A percentile compares a stretch with the other conserved stretches of the same genome.
Conservation (phyloP, 1,284 basidiomycete species). For the Apiotrichum sp. region DNA sequence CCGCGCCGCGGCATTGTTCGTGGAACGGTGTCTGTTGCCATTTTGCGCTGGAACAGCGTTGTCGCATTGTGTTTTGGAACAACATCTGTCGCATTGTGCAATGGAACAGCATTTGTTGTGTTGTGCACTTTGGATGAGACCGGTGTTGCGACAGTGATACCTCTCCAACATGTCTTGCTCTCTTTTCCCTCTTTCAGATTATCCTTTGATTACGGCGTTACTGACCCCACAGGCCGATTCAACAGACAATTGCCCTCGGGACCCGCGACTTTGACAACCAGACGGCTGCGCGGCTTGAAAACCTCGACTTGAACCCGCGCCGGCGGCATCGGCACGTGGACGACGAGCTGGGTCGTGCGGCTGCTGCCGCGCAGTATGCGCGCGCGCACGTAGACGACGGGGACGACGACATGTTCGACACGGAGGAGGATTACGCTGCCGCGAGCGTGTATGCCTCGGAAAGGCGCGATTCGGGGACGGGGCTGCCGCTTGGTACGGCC, state of each 20-base stretch:
- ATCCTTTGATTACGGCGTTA: too few relatives aligned
- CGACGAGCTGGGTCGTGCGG: conserved; percentile 6
- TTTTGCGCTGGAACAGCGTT: too few relatives aligned
- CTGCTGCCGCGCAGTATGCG: not conserved
- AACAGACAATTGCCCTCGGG: conserved; percentile 27
- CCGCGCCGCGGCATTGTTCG: too few relatives aligned
- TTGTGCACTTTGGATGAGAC: too few relatives aligned
- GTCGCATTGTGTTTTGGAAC: too few relatives aligned
- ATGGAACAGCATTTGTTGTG: too few relatives aligned
- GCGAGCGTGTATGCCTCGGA: conserved; percentile 6
- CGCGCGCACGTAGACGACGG: conserved; percentile 5
- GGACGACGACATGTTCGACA: conserved; percentile 18
- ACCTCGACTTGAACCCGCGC: not conserved
- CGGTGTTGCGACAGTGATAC: too few relatives aligned
- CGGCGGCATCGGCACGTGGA: not conserved
- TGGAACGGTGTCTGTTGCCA: too few relatives aligned
- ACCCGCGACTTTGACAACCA: conserved; percentile 36
- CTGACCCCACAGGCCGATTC: conserved; percentile 28
- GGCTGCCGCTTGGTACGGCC: conserved; percentile 18
- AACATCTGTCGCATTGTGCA: too few relatives aligned
- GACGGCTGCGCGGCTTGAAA: conserved; percentile 23
- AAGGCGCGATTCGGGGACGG: conserved; percentile 21
- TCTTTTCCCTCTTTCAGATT: too few relatives aligned
- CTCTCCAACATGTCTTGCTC: too few relatives aligned
- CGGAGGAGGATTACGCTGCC: conserved; percentile 14